phyloP scores from a whole-genome alignment of 2,329 filamentous ascomycete species.

The Rosellinia necatrix region DNA sequence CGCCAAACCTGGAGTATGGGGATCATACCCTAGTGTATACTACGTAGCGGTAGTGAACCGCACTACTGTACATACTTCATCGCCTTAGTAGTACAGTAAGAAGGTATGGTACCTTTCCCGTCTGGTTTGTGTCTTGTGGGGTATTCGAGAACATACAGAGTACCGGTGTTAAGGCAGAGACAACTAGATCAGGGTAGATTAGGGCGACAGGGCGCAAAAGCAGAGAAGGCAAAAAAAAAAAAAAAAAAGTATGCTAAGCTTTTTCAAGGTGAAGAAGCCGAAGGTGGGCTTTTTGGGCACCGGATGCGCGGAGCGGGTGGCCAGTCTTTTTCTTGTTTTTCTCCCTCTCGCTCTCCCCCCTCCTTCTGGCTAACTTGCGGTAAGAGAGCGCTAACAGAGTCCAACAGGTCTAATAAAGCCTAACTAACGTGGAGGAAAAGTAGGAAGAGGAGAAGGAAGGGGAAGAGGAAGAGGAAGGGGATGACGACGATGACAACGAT shows the following conservation, averaged over 20 bases:
- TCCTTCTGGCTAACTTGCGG: not conserved
- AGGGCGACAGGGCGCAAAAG: not conserved
- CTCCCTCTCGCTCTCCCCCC: no score
- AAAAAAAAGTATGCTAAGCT: not conserved
- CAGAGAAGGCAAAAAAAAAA: not conserved
- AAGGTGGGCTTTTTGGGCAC: not conserved
- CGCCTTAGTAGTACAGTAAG: slow-evolving; percentile 15
- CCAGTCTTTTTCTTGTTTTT: no score
- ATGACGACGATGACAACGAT: not conserved
- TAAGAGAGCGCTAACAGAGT: not conserved
- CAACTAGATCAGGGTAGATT: not conserved
- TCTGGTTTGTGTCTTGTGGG: not conserved
- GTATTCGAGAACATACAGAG: not conserved
- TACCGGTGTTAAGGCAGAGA: not conserved
- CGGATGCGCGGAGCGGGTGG: not conserved
- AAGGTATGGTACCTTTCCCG: not conserved
- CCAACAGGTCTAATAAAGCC: not conserved
- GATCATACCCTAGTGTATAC: slow-evolving; percentile 9
- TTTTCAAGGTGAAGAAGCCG: not conserved
- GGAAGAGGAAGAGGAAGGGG: not conserved
- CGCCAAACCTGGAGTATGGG: slow-evolving; percentile 6
- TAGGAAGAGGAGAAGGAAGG: not conserved
- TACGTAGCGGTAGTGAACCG: no score
- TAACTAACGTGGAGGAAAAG: not conserved
- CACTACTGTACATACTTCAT: no score